Percentiles rank a stretch among this genome's conserved stretches.
phyloP scores from a whole-genome alignment of 345 rosid species.

The Citrus glauca region DNA sequence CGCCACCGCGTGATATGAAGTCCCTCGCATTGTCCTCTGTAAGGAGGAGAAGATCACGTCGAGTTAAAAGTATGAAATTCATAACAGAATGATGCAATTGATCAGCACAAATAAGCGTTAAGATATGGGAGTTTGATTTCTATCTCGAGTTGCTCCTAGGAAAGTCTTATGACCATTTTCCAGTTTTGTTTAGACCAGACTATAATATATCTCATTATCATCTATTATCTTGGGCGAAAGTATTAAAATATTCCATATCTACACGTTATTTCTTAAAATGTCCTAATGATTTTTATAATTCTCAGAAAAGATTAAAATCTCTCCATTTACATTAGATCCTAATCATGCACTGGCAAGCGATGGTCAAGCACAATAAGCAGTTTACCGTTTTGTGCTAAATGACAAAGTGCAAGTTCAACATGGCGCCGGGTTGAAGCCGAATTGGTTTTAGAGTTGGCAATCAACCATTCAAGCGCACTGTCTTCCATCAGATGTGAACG shows the following conservation, averaged over 20 bases:
- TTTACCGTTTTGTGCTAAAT: constrained; percentile 89
- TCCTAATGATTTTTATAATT: background rate
- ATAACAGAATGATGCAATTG: background rate
- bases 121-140: background rate
- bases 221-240: background rate
- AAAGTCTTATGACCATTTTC: background rate
- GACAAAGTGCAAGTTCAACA: constrained; percentile 88
- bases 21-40: constrained; percentile 72
- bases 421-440: constrained; percentile 73
- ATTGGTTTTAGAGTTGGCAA: constrained; percentile 45
- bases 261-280: background rate
- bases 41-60: constrained; percentile 1
- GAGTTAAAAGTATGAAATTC: background rate
- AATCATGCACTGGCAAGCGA: background rate
- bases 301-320: background rate
- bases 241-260: background rate
- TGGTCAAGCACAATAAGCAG: background rate
- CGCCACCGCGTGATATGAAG: constrained; percentile 55
- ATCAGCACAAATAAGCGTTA: background rate
- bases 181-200: background rate
- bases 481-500: constrained; percentile 78
- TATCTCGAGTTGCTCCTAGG: background rate
- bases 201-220: background rate
- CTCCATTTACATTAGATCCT: background rate
- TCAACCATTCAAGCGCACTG: constrained; percentile 75